phyloP scores from a whole-genome alignment of 164 flowering plant species.

The Santalum album region DNA sequence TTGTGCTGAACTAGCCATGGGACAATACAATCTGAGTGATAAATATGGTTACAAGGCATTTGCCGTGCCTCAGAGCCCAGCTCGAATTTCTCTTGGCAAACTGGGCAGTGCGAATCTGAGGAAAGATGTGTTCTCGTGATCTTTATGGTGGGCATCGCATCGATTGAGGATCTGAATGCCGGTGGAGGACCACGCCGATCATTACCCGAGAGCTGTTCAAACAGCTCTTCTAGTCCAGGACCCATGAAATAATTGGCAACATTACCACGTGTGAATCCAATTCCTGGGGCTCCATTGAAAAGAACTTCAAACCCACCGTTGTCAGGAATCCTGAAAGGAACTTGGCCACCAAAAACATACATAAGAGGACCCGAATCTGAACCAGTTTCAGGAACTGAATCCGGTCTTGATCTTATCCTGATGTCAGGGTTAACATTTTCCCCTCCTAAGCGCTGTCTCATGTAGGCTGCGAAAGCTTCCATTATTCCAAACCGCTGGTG shows the following conservation, averaged over 20 bases:
- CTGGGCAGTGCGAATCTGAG: constrained; percentile 69
- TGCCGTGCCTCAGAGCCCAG: constrained; percentile 62
- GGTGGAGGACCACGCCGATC: constrained; percentile 69
- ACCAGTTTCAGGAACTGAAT: constrained; percentile 26
- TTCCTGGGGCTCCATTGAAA: constrained; percentile 53
- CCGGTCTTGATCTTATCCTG: constrained; percentile 33
- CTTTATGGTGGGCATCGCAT: constrained; percentile 72
- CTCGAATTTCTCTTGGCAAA: constrained; percentile 75
- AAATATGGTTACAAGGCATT: constrained; percentile 77
- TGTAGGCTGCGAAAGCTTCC: constrained; percentile 69
- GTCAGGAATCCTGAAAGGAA: constrained; percentile 54
- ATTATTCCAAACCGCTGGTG: constrained; percentile 42
- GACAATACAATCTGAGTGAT: constrained; percentile 73
- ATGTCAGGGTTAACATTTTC: constrained; percentile 32
- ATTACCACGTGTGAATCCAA: constrained; percentile 54
- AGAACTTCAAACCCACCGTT: constrained; percentile 54
- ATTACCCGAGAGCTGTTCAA: constrained; percentile 52
- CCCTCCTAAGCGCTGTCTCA: constrained; percentile 48
- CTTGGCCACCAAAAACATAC: constrained; percentile 70
- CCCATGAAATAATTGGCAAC: constrained; percentile 71
- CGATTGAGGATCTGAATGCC: constrained; percentile 61
- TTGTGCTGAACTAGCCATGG: constrained; percentile 86
- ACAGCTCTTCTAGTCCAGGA: constrained; percentile 74
- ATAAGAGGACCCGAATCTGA: constrained; percentile 46
- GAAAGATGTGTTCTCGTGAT: constrained; percentile 64